Evolutionary conservation across 192 early-diverging fungal species (phyloP), one percentile per base, ranked within the genome.

Genomic region (Geranomyces michiganensis): DNA sequence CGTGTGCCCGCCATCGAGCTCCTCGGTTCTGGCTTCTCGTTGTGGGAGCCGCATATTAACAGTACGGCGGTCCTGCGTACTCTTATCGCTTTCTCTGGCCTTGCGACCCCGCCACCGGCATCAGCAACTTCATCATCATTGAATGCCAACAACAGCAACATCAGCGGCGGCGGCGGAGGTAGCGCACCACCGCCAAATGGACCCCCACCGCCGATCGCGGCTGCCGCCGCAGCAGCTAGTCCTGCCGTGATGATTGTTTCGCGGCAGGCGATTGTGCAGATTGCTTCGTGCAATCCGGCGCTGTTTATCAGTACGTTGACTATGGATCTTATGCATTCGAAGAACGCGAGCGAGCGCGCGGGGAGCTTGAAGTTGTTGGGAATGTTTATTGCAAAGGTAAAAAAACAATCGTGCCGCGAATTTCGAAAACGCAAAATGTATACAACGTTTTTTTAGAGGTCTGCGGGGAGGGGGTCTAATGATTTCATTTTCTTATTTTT

Each of bases 11-110:
- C 91, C 0, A 84, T 94, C 47, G 92, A 94, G 60, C 56, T 95
- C 3, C 64, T 94, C 0, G 89, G 89, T 0, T 78, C 82, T 47
- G 93, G 92, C 6, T 94, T 92, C 77, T 47, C 79, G 36, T 76
- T 78, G 0, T 94, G 91, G 91, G 91, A 94, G 55, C 81, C 91
- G 7, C 89, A 88, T 70, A 82, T 92, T 36, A 92, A 92, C 65
- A 83, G 87, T 0, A 73, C 88, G 13, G 78, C 75, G 7, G 82
- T 93, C 0, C 72, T 94, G 0, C 76, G 85, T 2, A 86, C 82
- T 0, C 53, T 94, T 0, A 89, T 93, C 64, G 48, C 71, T 0
- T 81, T 88, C 33, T 82, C 82, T 19, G 84, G 83, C 1, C 66
- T 86, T 14, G 67, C 71, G 8, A 56, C 36, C 4, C 31, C 67